Evolutionary conservation across 2,329 filamentous ascomycete species (phyloP), one percentile per base, ranked within the genome.

Genomic region (Aspergillus neoniger): DNA sequence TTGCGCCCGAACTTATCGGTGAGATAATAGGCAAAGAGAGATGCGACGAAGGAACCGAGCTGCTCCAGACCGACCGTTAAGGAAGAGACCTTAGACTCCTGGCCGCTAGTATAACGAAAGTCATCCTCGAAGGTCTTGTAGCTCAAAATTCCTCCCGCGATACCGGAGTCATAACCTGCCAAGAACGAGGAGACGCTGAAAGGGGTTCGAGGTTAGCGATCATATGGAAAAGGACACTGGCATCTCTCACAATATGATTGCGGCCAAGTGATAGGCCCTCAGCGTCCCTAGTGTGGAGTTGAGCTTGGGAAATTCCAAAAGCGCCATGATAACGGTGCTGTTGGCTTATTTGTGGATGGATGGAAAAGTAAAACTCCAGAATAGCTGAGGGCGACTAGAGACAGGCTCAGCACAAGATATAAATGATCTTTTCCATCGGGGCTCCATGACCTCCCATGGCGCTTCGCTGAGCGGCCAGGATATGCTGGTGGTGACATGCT

Each of bases 11-110:
- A 77, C 19, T 70, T 70, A 48, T 80, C 76, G 2, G 79, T 81
- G 36, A 83, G 63, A 0, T 80, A 79, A 67, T 79, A 82, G 53
- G 81, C 78, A 55, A 74, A 66, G 54, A 84, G 77, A 55, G 81
- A 81, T n/a, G 81, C 79, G 53, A 83, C 76, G 65, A 85, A 85
- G 19, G 81, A 61, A 32, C 82, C 82, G 2, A 80, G 79, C 59
- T 83, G 81, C 25, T 83, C 77, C 4, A 84, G 70, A 41, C 79
- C 78, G 48, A 82, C 80, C 59, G 80, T 79, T 43, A 82, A 79
- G 5, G 80, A 79, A 52, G 74, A 79, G 49, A 80, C 73, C 15
- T 75, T 75, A 0, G 79, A 79, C 51, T 76, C 70, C 54, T 80
- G 36, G 8, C 10, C 47, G 5, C 43, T 73, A 38, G 70, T 70